A percentile compares a stretch with the other conserved stretches of the same genome.
Evolutionary conservation across 176 grass and related monocot genomes (phyloP).

Genomic region (Hyparrhenia diplandra): DNA sequence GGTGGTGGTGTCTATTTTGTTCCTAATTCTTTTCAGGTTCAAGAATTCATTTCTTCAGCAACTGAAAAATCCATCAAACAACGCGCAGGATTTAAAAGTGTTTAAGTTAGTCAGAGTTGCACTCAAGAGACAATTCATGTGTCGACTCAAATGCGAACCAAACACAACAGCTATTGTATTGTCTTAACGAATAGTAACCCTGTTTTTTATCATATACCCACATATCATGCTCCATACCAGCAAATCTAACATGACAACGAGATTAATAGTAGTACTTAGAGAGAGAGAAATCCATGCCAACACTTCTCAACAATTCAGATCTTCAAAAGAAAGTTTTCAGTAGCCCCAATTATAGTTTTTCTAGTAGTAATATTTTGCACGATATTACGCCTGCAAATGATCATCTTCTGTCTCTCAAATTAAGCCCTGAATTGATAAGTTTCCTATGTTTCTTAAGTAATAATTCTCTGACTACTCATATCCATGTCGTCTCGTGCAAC

Average conservation of each 20-base stretch:
- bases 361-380: not conserved
- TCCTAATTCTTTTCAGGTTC: too few species aligned
- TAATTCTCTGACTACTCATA: not conserved
- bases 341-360: not conserved
- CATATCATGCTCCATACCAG: not conserved
- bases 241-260: not conserved
- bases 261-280: not conserved
- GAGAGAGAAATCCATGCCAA: not conserved
- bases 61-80: not conserved
- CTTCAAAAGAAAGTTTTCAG: not conserved
- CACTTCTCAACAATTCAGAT: not conserved
- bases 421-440: not conserved
- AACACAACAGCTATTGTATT: not conserved
- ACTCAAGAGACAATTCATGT: not conserved
- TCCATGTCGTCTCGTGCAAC: not conserved
- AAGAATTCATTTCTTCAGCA: not conserved
- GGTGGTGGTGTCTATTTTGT: too few species aligned
- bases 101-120: not conserved
- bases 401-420: not conserved
- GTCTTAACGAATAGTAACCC: not conserved
- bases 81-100: not conserved
- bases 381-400: not conserved
- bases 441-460: not conserved
- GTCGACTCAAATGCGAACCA: slow-evolving; percentile 4
- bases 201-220: not conserved